A percentile compares a stretch with the other conserved stretches of the same genome.
phyloP scores from a whole-genome alignment of 345 rosid species.

The Draba incana region DNA sequence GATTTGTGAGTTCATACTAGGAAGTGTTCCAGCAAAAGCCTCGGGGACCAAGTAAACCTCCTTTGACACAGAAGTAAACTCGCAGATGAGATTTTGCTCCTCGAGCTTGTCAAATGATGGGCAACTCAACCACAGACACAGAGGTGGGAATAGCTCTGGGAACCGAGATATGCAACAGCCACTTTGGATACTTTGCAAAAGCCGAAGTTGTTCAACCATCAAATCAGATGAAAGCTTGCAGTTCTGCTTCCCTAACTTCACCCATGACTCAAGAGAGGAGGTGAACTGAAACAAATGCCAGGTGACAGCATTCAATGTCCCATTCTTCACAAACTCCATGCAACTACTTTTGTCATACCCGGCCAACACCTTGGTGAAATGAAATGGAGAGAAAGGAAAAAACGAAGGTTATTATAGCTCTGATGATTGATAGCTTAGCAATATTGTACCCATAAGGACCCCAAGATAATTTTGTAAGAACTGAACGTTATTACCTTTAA shows the following conservation, averaged over 20 bases:
- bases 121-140: constrained; percentile 85
- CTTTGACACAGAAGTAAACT: constrained; percentile 65
- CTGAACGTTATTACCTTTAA: too few relatives aligned
- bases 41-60: constrained; percentile 78
- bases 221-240: constrained; percentile 69
- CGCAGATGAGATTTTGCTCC: constrained; percentile 58
- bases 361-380: constrained; percentile 65
- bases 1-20: constrained; percentile 55
- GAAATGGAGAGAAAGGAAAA: constrained; percentile 23
- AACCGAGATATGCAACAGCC: constrained; percentile 71
- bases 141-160: constrained; percentile 71
- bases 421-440: constrained; percentile 21
- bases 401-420: constrained; percentile 18
- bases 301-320: constrained; percentile 61
- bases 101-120: constrained; percentile 67
- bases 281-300: constrained; percentile 68
- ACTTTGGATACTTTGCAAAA: constrained; percentile 76
- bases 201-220: constrained; percentile 82
- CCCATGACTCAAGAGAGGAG: constrained; percentile 72
- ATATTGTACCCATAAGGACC: background rate
- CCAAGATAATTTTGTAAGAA: constrained; percentile 15
- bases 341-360: constrained; percentile 64
- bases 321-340: constrained; percentile 53
- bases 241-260: constrained; percentile 66
- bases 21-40: constrained; percentile 77